phyloP scores from a whole-genome alignment of 2,329 filamentous ascomycete genomes.

The Cercospora sp. region DNA sequence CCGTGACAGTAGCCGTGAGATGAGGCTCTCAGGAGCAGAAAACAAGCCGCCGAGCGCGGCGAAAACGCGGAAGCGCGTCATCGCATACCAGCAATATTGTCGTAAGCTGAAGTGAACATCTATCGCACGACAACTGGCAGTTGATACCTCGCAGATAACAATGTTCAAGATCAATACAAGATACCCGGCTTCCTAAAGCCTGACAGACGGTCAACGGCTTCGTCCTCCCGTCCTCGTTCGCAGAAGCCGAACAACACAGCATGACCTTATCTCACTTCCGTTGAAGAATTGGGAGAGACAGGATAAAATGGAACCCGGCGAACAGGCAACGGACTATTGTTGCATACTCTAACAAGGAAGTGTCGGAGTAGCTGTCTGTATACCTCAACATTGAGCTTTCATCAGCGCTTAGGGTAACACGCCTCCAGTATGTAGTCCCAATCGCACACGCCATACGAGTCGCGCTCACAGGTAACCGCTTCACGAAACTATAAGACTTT shows the following conservation, averaged over 20 bases:
- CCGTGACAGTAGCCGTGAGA: constrained; percentile 1
- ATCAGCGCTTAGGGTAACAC: too few species aligned
- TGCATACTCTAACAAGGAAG: too few species aligned
- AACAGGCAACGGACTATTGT: too few species aligned
- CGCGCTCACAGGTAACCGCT: too few species aligned
- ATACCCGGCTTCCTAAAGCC: neutral
- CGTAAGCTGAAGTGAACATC: neutral
- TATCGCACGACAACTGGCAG: neutral
- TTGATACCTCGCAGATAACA: neutral
- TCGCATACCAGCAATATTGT: neutral
- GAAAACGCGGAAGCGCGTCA: neutral
- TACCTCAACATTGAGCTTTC: too few species aligned
- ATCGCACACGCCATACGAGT: too few species aligned
- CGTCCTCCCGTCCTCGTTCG: neutral
- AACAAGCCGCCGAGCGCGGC: constrained; percentile 11
- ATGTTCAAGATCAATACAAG: neutral
- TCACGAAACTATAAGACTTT: too few species aligned
- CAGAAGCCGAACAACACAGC: neutral
- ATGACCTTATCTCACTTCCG: neutral
- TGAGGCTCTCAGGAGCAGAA: constrained; percentile 1
- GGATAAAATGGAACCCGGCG: too few species aligned
- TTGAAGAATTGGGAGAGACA: neutral
- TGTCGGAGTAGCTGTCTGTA: too few species aligned
- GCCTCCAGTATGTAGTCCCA: too few species aligned
- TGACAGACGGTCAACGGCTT: neutral